phyloP scores from a whole-genome alignment of 1,139 yeast genomes.

The Yamadazyma friedrichii region DNA sequence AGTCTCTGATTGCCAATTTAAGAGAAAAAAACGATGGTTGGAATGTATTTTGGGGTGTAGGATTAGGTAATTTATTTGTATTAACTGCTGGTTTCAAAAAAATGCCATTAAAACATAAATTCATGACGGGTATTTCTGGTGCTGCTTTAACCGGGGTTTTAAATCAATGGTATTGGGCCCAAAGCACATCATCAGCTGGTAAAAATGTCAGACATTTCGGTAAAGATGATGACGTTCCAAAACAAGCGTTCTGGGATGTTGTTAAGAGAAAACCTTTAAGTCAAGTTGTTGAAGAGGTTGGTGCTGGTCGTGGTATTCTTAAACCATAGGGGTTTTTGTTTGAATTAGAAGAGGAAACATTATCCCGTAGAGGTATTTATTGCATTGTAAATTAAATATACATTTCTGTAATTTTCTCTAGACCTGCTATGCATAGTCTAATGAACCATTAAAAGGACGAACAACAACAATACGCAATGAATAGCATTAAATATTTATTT shows the following conservation, averaged over 20 bases:
- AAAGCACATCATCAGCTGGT: constrained; percentile 42
- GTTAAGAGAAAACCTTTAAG: constrained; percentile 80
- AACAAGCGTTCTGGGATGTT: constrained; percentile 81
- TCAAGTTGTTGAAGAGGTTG: constrained; percentile 75
- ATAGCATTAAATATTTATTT: background rate
- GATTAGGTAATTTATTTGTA: constrained; percentile 41
- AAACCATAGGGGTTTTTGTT: constrained; percentile 21
- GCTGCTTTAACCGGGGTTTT: constrained; percentile 39
- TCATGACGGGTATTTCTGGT: constrained; percentile 42
- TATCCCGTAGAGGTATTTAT: background rate
- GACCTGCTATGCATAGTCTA: too few relatives aligned
- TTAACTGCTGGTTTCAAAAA: constrained; percentile 41
- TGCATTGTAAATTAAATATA: constrained; percentile 6
- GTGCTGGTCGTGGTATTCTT: constrained; percentile 60
- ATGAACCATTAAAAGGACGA: too few relatives aligned
- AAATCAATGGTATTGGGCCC: constrained; percentile 45
- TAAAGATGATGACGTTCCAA: constrained; percentile 35
- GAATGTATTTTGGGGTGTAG: constrained; percentile 49
- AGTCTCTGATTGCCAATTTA: constrained; percentile 41
- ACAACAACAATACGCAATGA: too few relatives aligned
- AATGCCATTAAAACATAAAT: constrained; percentile 45
- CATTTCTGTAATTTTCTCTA: background rate
- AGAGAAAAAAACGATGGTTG: constrained; percentile 51
- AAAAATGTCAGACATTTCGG: constrained; percentile 36
- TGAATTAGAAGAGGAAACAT: background rate